Evolutionary conservation across 1,284 basidiomycete species (phyloP), one percentile per base, ranked within the genome.

Genomic region (Flammula alnicola): DNA sequence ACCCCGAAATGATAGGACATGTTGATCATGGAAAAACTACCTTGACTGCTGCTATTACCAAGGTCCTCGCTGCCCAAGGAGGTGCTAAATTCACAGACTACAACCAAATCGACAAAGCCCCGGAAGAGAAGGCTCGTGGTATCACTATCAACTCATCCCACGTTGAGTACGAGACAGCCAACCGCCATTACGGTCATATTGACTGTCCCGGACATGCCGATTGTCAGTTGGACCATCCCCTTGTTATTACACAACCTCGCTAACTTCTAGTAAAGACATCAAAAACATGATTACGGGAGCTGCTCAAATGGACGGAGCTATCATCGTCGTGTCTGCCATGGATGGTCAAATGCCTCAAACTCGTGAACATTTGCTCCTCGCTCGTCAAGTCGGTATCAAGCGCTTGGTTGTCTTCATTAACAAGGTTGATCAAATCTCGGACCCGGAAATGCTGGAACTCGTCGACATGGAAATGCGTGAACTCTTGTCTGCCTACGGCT

Each of bases 391-490:
- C 61, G 97, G 97, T 61, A 93, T 99, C 71, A 96, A 97, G 77
- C 94, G 91, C 73, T 85, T 99, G 33, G 93, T 99, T 57, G 97
- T 99, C 60, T 99, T 98, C 80, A 95, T 99, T 73, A 99, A 99
- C 90, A 98, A 98, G 77, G 89, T 99, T 57, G 97, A 99, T 76
- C 86, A 91, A 79, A 91, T 99, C 54, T 85, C 91, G 57, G 97
- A 99, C 80, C 83, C 87, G 25, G 97, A 99, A 81, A 98, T 99
- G 95, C 80, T 99, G 54, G 95, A 98, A 78, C 89, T 99, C 51
- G 97, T 99, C 57, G 97, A 99, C 65, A 99, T 99, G 96, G 97
- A 99, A 81, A 99, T 99, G 90, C 88, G 97, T 51, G 97, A 99
- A 68, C 79, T 99, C n/a, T 83, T 99, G 39, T 77, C 84, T 20